Evolutionary conservation across 805 yeast species (phyloP), one percentile per base, ranked within the genome.

Genomic region (Komagataella phaffii): DNA sequence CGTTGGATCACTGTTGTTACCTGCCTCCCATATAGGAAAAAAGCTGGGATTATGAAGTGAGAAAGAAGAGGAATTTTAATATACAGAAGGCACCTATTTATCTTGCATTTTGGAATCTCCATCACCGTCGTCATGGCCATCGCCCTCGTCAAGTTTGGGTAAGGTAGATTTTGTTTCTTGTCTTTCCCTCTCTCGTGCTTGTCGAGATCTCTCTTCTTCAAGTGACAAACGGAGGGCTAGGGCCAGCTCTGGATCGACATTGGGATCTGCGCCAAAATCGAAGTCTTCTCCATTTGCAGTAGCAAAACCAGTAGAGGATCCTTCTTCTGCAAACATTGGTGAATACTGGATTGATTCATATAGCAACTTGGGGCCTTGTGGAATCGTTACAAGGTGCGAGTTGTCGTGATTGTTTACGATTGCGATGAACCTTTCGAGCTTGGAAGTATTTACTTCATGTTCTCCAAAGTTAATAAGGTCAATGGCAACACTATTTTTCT

Each of bases 191-290:
- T 49, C 2, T 36, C 36, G 30, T n/a, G 24, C 96, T 63, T 88
- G 96, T 70, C 98, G 81, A 50, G 87, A 83, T 60, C 84, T 86
- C 64, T 91, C 98, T 63, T 93, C 99, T 63, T 93, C 98, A 61
- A 93, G 74, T 0, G 98, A 91, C 66, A 93, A 74, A 64, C 98
- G 81, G 61, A 93, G 77, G 1, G 98, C 99, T 74, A 93, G 75
- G 0, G 98, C 99, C 63, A 93, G 78, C 68, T 93, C 99, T 36
- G 98, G 98, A 61, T 93, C 99, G 81, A 88, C 85, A 57, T 82
- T 81, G 36, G 96, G 91, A 67, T 91, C 98, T 45, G 79, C 79
- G 50, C 83, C 85, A 61, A 83, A 75, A 53, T 81, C 88, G 68
- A 80, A 80, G 49, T 71, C 76, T 18, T 69, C 77, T 46, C 64